Evolutionary conservation across 805 yeast genomes (phyloP).

Genomic region (Candida nanaspora): DNA sequence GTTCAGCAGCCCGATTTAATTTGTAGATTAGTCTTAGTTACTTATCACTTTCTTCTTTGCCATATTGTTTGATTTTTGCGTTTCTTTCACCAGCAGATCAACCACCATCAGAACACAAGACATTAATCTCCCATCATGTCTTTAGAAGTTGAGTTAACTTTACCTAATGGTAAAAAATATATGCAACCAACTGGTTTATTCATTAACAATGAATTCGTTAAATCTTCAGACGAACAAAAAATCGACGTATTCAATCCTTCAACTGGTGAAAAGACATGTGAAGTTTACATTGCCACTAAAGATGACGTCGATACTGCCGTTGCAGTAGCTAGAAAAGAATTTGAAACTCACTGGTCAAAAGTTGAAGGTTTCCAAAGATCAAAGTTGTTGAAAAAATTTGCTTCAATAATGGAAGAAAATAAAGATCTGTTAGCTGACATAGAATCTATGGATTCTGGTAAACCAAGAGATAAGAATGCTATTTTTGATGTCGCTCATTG

Average conservation of each 20-base stretch:
- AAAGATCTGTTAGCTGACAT: slow-evolving; percentile 44
- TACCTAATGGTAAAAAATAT: slow-evolving; percentile 50
- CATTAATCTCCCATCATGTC: no score
- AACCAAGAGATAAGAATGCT: slow-evolving; percentile 45
- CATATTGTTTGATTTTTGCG: no score
- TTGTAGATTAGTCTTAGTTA: no score
- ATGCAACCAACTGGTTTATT: slow-evolving; percentile 79
- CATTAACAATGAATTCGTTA: slow-evolving; percentile 77
- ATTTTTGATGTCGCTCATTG: slow-evolving; percentile 53
- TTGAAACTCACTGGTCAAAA: slow-evolving; percentile 36
- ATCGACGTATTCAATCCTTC: slow-evolving; percentile 53
- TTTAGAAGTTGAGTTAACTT: slow-evolving; percentile 9
- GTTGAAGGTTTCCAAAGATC: slow-evolving; percentile 40
- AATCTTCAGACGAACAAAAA: slow-evolving; percentile 48
- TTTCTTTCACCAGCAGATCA: no score
- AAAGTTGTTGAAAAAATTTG: slow-evolving; percentile 39
- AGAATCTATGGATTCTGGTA: slow-evolving; percentile 57
- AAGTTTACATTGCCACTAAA: slow-evolving; percentile 42
- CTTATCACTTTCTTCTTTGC: neutral
- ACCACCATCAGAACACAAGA: no score
- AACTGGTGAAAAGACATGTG: slow-evolving; percentile 43
- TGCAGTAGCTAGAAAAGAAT: slow-evolving; percentile 44
- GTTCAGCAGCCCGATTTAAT: no score
- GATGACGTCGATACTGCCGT: slow-evolving; percentile 52
- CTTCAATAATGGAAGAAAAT: slow-evolving; percentile 41